phyloP scores from a whole-genome alignment of 1,139 yeast species.

The Debaryomyces robertsiae region DNA sequence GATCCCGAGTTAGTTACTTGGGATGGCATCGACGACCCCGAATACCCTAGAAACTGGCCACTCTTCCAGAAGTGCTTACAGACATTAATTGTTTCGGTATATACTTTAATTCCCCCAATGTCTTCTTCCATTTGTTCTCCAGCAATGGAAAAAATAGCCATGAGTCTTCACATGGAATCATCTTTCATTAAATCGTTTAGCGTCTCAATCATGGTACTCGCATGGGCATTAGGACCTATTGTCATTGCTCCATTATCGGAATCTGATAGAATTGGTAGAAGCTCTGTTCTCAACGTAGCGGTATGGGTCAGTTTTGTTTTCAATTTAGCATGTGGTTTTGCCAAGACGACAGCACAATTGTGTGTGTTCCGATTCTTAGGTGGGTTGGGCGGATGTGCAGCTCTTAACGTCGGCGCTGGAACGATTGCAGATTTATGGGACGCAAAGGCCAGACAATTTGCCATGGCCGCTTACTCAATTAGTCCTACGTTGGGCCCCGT shows the following conservation, averaged over 20 bases:
- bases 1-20: constrained; percentile 70
- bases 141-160: constrained; percentile 51
- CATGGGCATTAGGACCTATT: constrained; percentile 66
- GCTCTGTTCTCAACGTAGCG: constrained; percentile 51
- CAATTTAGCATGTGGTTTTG: constrained; percentile 60
- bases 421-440: constrained; percentile 63
- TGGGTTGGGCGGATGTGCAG: constrained; percentile 67
- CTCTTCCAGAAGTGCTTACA: constrained; percentile 39
- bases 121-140: constrained; percentile 64
- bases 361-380: constrained; percentile 61
- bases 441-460: constrained; percentile 53
- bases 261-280: constrained; percentile 52
- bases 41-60: constrained; percentile 64
- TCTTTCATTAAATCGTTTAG: constrained; percentile 46
- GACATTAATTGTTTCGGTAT: constrained; percentile 51
- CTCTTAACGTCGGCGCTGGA: constrained; percentile 73
- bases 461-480: constrained; percentile 60
- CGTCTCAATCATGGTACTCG: constrained; percentile 60
- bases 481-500: constrained; percentile 54
- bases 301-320: constrained; percentile 54
- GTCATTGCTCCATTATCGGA: constrained; percentile 64
- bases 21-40: constrained; percentile 64
- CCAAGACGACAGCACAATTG: constrained; percentile 55
- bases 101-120: constrained; percentile 59
- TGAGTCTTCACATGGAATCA: constrained; percentile 41